Evolutionary conservation across 169 alveolate species (phyloP).

Genomic region (Toxoplasma gondii): DNA sequence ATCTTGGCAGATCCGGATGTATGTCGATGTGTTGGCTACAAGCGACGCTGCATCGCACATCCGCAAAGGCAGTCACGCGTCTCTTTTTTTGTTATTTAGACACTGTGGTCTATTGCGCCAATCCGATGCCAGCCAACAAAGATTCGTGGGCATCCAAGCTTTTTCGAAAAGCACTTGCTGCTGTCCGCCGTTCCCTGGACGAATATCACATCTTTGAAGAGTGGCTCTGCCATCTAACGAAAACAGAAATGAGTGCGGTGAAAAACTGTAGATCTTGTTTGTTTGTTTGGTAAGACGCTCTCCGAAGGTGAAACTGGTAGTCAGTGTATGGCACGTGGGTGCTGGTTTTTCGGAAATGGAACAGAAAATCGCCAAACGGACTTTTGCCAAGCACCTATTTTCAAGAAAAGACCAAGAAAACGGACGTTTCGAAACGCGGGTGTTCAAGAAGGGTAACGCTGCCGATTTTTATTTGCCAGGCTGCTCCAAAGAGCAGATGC

Average conservation of each 20-base stretch:
- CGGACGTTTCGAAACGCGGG: neutral
- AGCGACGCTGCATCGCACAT: neutral
- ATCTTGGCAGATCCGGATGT: neutral
- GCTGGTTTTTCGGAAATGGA: neutral
- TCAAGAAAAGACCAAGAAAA: neutral
- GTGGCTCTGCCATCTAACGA: neutral
- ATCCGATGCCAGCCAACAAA: neutral
- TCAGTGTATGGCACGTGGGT: neutral
- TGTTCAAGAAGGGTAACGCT: neutral
- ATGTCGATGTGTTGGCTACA: neutral
- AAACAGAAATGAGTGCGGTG: neutral
- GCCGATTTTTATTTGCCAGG: neutral
- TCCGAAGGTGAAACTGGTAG: neutral
- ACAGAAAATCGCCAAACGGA: neutral
- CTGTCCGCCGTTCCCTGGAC: neutral
- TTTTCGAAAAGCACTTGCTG: neutral
- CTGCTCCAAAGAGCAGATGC: neutral
- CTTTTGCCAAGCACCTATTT: neutral
- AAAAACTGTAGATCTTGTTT: neutral
- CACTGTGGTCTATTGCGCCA: neutral
- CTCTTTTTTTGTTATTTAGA: no score
- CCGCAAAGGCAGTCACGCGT: neutral
- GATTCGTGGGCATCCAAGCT: neutral
- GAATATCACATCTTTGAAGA: neutral
- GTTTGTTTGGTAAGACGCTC: neutral